Percentiles rank a stretch among this genome's conserved stretches.
Conservation (phyloP, 306 rosid species). For the Ormosia semicastrata region DNA sequence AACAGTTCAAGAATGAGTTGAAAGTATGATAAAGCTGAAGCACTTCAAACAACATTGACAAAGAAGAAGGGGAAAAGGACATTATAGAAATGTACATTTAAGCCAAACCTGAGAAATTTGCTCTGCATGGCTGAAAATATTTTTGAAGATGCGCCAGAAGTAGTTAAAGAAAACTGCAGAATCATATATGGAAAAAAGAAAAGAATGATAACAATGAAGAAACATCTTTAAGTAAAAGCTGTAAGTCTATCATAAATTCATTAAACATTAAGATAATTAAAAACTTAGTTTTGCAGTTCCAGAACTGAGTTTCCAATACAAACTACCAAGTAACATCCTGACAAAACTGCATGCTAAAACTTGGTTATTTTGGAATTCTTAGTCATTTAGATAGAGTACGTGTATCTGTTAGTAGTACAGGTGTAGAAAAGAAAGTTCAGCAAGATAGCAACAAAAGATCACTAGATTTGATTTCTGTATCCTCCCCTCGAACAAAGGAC, state of each 20-base stretch:
- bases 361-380: background rate
- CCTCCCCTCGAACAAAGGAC: too few species aligned
- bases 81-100: background rate
- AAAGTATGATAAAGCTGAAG: background rate
- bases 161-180: slow-evolving; percentile 82
- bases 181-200: background rate
- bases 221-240: slow-evolving; percentile 16
- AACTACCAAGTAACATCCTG: background rate
- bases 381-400: background rate
- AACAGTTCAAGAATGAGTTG: slow-evolving; percentile 2
- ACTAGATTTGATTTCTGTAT: background rate
- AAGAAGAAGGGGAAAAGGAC: background rate
- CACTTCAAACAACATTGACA: background rate
- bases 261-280: background rate
- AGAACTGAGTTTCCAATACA: slow-evolving; percentile 7
- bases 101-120: slow-evolving; percentile 89
- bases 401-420: background rate
- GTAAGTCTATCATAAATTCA: background rate
- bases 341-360: background rate
- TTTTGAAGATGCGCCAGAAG: slow-evolving; percentile 89
- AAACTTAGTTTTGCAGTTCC: background rate
- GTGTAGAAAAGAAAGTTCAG: slow-evolving; percentile 2
- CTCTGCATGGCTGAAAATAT: slow-evolving; percentile 90
- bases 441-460: background rate
- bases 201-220: background rate